A percentile compares a stretch with the other conserved stretches of the same genome.
Evolutionary conservation across 1,284 basidiomycete species (phyloP).

Genomic region (Cryptococcus sp.): DNA sequence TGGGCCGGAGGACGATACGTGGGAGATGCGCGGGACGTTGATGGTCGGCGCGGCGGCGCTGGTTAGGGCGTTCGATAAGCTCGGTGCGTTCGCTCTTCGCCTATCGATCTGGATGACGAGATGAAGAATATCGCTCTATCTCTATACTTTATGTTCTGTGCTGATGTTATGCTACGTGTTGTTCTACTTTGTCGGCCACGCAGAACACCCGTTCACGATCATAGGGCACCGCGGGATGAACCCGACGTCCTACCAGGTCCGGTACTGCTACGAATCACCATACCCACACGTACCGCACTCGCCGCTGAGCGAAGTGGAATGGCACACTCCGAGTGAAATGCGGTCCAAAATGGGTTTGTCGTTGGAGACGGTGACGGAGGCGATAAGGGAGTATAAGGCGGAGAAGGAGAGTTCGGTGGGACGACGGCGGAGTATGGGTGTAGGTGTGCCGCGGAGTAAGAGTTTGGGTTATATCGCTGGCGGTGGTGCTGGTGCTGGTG

Average conservation of each 20-base stretch:
- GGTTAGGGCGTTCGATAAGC: slow-evolving; percentile 52
- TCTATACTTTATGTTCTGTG: background rate
- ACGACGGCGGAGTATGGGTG: no score
- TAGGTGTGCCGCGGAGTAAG: background rate
- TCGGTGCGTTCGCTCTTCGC: slow-evolving; percentile 17
- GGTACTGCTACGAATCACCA: slow-evolving; percentile 15
- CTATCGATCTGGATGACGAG: background rate
- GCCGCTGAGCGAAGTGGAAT: slow-evolving; percentile 22
- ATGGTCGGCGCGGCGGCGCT: slow-evolving; percentile 56
- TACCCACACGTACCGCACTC: slow-evolving; percentile 10
- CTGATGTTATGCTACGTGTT: background rate
- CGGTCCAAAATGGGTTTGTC: slow-evolving; percentile 5
- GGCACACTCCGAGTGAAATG: slow-evolving; percentile 26
- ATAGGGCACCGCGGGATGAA: slow-evolving; percentile 9
- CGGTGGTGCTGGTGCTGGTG: background rate
- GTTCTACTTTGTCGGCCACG: no score
- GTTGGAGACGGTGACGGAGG: slow-evolving; percentile 1
- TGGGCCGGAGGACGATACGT: slow-evolving; percentile 61
- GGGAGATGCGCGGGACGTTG: slow-evolving; percentile 62
- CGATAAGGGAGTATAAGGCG: slow-evolving; percentile 7
- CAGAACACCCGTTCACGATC: slow-evolving; percentile 31
- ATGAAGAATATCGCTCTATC: background rate
- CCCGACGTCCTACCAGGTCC: slow-evolving; percentile 19
- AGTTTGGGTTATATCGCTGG: background rate
- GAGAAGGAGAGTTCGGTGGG: background rate